Percentiles rank a stretch among this genome's conserved stretches.
Evolutionary conservation across 2,329 filamentous ascomycete genomes (phyloP).

Genomic region (Neofusicoccum umdonicola): DNA sequence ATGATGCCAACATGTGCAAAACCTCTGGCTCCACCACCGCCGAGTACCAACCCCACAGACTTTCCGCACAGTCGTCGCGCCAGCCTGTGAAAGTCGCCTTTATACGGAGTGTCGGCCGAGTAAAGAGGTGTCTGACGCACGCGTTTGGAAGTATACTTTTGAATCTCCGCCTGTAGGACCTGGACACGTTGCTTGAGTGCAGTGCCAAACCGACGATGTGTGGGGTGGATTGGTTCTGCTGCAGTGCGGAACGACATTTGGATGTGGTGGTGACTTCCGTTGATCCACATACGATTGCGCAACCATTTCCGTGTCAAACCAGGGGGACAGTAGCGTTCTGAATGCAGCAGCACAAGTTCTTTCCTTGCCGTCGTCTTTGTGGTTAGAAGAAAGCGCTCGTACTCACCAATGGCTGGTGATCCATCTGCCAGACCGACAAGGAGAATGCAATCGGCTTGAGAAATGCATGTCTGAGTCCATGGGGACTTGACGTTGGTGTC

Average conservation of each 20-base stretch:
- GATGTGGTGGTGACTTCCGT: conserved; percentile 94
- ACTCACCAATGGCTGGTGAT: conserved; percentile 88
- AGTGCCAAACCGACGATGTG: conserved; percentile 74
- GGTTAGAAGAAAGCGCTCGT: conserved; percentile 91
- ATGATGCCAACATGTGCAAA: conserved; percentile 94
- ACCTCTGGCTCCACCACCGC: conserved; percentile 87
- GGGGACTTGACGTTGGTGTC: conserved; percentile 96
- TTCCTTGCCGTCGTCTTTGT: conserved; percentile 97
- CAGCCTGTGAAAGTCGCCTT: conserved; percentile 93
- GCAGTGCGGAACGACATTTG: conserved; percentile 87
- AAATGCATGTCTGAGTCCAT: conserved; percentile 98
- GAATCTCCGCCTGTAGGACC: conserved; percentile 91
- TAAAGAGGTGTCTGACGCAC: conserved; percentile 88
- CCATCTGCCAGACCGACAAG: conserved; percentile 88
- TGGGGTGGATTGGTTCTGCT: conserved; percentile 71
- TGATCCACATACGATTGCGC: conserved; percentile 89
- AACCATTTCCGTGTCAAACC: conserved; percentile 88
- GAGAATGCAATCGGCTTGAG: conserved; percentile 93
- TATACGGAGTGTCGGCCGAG: conserved; percentile 86
- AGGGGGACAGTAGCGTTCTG: conserved; percentile 80
- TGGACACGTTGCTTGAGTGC: conserved; percentile 91
- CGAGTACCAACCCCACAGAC: conserved; percentile 89
- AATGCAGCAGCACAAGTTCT: conserved; percentile 83
- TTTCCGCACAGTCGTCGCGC: conserved; percentile 88
- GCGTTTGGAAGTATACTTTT: conserved; percentile 94